Base-by-base conservation (phyloP, 2,329 filamentous ascomycete genomes). In the Scedosporium dehoogii region DNA sequence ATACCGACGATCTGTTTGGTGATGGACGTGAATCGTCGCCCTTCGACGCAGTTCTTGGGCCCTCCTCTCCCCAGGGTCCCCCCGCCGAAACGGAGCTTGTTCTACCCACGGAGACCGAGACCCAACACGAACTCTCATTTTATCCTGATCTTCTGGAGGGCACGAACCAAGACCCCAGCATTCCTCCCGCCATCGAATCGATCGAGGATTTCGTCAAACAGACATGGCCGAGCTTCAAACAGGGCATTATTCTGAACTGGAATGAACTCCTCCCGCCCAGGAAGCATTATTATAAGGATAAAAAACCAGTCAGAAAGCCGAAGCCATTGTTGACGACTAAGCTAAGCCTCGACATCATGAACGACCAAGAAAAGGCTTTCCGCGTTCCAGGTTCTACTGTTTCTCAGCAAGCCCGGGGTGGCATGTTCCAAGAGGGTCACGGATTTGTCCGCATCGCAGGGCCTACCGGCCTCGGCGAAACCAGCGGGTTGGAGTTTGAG, bases 261-360 rank as follows among this genome's bases (percentile, higher is more conserved):
- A 89, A 90, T 68, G 86, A 92, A 64, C 79, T 97, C 5, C 85
- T 99, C 42, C 91, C 91, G 2, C 86, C 89, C 5, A 92, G 92
- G 72, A 86, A 86, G 67, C 89, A 91, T 1, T 81, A 86, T 62
- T 93, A 90, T 74, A 82, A 89, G 65, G 87, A 89, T 63, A 94
- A 96, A 74, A 85, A 86, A 46, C 91, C 92, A 0, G 67, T 81
- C 1, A 96, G 92, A 73, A 87, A 86, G 48, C 90, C 92, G 0
- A 94, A 92, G 73, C 81, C 90, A 16, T 81, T 97, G 3, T 83
- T 92, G 4, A 91, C 92, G 0, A 92, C 89, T 21, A 99, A 99
- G 74, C 81, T 96, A 63, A 92, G 86, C 65, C 80, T 99, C 14
- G 94, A 99, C 65, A 78, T 97, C 41, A 89, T 90, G 2, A 82